These are phyloP conservation scores for Fraxinus quadrangulata DNA, from an alignment of 257 asterid species.

Conservation along the genomic window DNA sequence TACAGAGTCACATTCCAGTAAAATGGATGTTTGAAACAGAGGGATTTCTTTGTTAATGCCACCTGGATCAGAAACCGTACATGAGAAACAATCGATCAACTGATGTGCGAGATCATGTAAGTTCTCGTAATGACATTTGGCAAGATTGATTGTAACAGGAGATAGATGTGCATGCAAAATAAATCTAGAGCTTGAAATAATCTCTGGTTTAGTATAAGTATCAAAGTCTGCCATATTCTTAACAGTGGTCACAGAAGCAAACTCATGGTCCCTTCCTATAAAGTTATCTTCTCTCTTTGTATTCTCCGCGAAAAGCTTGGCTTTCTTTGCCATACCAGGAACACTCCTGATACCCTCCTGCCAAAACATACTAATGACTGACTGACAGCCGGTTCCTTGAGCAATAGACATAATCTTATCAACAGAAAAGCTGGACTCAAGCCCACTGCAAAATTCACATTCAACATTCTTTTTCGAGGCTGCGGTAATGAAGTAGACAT, in stretches of 20 bases:
- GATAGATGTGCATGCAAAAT: conserved; percentile 62
- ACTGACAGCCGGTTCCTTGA: conserved; percentile 43
- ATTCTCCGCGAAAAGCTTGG: conserved; percentile 75
- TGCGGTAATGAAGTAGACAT: conserved; percentile 54
- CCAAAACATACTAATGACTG: conserved; percentile 74
- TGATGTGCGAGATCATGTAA: conserved; percentile 55
- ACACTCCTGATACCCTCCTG: conserved; percentile 70
- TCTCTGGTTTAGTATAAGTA: conserved; percentile 58
- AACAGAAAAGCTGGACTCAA: conserved; percentile 47
- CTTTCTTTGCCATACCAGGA: conserved; percentile 83
- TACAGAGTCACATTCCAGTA: conserved; percentile 68
- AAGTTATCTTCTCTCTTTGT: conserved; percentile 50
- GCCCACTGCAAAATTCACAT: conserved; percentile 34
- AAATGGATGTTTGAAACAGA: conserved; percentile 61
- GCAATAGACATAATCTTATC: conserved; percentile 58
- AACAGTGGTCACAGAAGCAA: conserved; percentile 74
- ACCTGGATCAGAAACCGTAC: conserved; percentile 44
- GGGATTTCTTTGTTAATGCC: conserved; percentile 39
- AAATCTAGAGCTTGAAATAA: conserved; percentile 67
- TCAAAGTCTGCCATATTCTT: conserved; percentile 65
- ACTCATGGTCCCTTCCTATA: conserved; percentile 64
- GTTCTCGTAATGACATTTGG: conserved; percentile 53
- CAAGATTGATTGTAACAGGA: conserved; percentile 50
- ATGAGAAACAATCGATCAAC: conserved; percentile 48
- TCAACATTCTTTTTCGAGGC: conserved; percentile 40